Percentiles rank a stretch among this genome's conserved stretches.
Evolutionary conservation across 169 alveolate genomes (phyloP).

Genomic region (Plasmodium relictum): DNA sequence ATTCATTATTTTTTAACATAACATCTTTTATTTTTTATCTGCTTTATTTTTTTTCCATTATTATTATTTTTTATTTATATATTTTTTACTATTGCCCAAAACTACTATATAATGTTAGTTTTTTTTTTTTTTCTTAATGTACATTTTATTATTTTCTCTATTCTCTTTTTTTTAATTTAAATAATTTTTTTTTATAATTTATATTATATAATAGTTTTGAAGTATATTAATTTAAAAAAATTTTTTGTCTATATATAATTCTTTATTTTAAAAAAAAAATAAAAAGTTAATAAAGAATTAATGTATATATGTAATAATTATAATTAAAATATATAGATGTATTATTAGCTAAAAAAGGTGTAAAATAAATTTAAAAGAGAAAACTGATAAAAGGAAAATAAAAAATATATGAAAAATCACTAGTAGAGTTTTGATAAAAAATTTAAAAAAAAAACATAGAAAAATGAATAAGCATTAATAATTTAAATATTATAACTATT

Average conservation of each 20-base stretch:
- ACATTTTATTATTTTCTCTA: too few relatives aligned
- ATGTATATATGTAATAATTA: not conserved
- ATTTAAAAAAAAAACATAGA: constrained; percentile 3
- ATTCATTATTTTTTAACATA: too few relatives aligned
- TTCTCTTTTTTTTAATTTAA: too few relatives aligned
- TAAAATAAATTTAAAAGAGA: not conserved
- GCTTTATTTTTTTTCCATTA: too few relatives aligned
- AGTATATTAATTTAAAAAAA: not conserved
- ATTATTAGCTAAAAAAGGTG: not conserved
- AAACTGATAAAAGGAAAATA: constrained; percentile 2
- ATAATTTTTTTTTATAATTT: too few relatives aligned
- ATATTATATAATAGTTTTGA: too few relatives aligned
- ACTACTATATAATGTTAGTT: too few relatives aligned
- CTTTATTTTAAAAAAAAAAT: not conserved
- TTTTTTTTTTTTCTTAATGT: too few relatives aligned
- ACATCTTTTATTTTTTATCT: too few relatives aligned
- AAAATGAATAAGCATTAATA: not conserved
- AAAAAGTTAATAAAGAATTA: not conserved
- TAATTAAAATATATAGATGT: not conserved
- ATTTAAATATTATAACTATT: not conserved
- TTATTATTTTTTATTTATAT: too few relatives aligned
- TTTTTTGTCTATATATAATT: not conserved
- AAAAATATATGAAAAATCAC: constrained; percentile 4
- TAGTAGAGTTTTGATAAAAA: constrained; percentile 13
- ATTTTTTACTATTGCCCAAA: too few relatives aligned